These are phyloP conservation scores for Fusarium lateritium DNA, from an alignment of 2,329 filamentous ascomycete species.

Conservation along the genomic window DNA sequence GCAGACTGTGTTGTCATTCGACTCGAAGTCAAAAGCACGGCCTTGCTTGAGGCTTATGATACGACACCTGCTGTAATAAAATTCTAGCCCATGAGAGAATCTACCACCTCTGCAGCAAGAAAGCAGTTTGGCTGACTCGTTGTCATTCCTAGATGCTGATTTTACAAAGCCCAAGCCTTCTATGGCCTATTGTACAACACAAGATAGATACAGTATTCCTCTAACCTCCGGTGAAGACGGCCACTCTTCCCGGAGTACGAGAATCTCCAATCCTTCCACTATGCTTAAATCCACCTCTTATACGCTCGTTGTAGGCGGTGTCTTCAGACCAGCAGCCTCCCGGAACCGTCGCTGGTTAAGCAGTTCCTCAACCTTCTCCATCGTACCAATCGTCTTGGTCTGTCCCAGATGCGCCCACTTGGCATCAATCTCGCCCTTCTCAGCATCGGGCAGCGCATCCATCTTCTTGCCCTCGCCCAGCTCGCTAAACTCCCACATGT, in stretches of 20 bases:
- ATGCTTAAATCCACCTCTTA: slow-evolving; percentile 13
- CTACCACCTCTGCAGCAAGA: accelerated
- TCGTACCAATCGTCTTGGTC: slow-evolving; percentile 64
- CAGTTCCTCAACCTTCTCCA: slow-evolving; percentile 71
- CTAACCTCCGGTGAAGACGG: slow-evolving; percentile 16
- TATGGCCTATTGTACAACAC: slow-evolving; percentile 46
- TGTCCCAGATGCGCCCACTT: slow-evolving; percentile 72
- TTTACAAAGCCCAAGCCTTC: slow-evolving; percentile 45
- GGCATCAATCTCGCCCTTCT: slow-evolving; percentile 57
- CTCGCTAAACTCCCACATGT: slow-evolving; percentile 89
- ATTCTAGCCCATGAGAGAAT: no score
- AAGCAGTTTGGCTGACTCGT: slow-evolving; percentile 1
- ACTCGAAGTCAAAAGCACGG: not conserved
- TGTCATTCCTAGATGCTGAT: slow-evolving; percentile 32
- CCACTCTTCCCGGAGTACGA: slow-evolving; percentile 19
- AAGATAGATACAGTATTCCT: slow-evolving; percentile 39
- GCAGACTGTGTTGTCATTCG: not conserved
- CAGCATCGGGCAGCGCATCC: slow-evolving; percentile 43
- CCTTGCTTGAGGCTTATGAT: not conserved
- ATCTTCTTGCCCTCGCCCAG: slow-evolving; percentile 64
- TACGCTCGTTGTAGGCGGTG: slow-evolving; percentile 42
- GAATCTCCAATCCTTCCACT: not conserved
- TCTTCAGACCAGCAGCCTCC: slow-evolving; percentile 52
- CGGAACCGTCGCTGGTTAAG: slow-evolving; percentile 67
- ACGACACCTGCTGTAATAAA: not conserved